Conservation (phyloP, 148 eudicot genomes). For the Camellia sinensis region DNA sequence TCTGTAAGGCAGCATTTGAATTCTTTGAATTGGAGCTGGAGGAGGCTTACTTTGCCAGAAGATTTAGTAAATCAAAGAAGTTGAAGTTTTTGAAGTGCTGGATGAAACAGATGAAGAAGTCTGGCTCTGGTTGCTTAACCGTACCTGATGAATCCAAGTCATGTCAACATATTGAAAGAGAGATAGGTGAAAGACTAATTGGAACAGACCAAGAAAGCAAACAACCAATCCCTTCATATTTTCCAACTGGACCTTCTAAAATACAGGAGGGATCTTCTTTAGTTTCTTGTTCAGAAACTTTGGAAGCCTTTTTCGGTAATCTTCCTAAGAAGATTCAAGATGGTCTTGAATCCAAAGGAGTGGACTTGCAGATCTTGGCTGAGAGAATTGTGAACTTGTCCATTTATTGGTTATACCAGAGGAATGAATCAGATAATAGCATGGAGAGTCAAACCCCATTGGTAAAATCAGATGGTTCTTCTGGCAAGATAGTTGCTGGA, state of each 20-base stretch:
- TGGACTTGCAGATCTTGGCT: conserved; percentile 70
- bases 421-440: conserved; percentile 24
- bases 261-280: conserved; percentile 22
- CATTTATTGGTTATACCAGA: conserved; percentile 54
- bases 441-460: conserved; percentile 30
- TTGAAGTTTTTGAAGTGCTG: conserved; percentile 85
- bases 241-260: conserved; percentile 26
- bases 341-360: conserved; percentile 61
- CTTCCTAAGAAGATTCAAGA: conserved; percentile 63
- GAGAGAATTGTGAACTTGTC: conserved; percentile 61
- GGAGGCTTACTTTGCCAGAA: conserved; percentile 51
- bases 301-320: conserved; percentile 62
- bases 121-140: conserved; percentile 2
- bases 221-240: conserved; percentile 27
- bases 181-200: conserved; percentile 24
- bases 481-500: conserved; percentile 31
- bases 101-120: conserved; percentile 69
- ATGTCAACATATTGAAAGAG: conserved; percentile 16
- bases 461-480: conserved; percentile 36
- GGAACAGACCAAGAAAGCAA: conserved; percentile 36
- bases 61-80: conserved; percentile 58
- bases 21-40: conserved; percentile 55
- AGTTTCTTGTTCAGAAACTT: conserved; percentile 39
- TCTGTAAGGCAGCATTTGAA: conserved; percentile 59
- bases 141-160: conserved; percentile 27